Base-by-base conservation (phyloP, 2,329 filamentous ascomycete genomes). In the Rugonectria rugulosa region DNA sequence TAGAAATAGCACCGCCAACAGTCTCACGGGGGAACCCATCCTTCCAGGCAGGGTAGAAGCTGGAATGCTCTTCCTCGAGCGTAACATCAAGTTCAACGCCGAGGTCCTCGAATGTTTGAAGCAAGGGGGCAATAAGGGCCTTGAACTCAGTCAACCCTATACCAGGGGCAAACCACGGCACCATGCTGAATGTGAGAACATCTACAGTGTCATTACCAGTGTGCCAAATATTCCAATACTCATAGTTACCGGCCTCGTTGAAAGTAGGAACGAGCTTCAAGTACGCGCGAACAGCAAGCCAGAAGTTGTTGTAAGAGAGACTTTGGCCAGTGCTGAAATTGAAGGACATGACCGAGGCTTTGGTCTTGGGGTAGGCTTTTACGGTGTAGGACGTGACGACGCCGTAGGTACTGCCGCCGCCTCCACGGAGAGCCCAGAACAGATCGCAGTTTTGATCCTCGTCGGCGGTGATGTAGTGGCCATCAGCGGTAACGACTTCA, bases 341-440 rank as follows among this genome's bases (percentile, higher is more conserved):
- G 19, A 64, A 66, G n/a, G 53, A 56, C 63, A 66, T 64, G 20
- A 65, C 31, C 0, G 64, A 53, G 0, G 61, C 54, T 10, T 66
- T 63, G 0, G 61, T 42, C 44, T 68, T 66, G 7, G 76, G 75
- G 51, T 74, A 73, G 2, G 72, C 76, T 37, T 76, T 77, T 29
- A 80, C 59, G 1, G 73, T 77, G 31, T 72, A 64, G 2, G 64
- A 66, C 15, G 63, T 65, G 1, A 60, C 63, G 1, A 66, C 72
- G 11, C 70, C 73, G 5, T 73, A 71, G 3, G 73, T 72, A 20
- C 75, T 68, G 6, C 71, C 73, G 0, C 75, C 75, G 3, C 76
- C 77, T 1, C 77, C 77, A 1, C 73, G 64, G 14, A 79, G 65
- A 3, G 77, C 76, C 36, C 72, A 59, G 68, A 73, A 77, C 2